phyloP scores from a whole-genome alignment of 345 rosid genomes.

The Brassica nigra region DNA sequence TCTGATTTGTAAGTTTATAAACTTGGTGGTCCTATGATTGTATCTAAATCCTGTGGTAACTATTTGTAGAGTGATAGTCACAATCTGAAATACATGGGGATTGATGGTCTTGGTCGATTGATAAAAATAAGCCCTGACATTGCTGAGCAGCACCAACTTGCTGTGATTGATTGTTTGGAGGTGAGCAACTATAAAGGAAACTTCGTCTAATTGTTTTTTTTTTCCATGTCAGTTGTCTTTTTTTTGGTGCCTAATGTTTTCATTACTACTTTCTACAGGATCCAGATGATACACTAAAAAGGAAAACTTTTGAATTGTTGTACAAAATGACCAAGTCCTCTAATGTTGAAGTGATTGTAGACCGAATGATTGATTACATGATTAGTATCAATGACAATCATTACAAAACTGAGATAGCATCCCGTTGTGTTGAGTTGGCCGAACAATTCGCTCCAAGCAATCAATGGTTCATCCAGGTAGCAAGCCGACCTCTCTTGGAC shows the following conservation, averaged over 20 bases:
- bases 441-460: conserved; percentile 99
- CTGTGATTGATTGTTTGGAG: conserved; percentile 99
- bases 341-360: conserved; percentile 97
- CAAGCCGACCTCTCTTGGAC: conserved; percentile 15
- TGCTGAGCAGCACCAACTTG: conserved; percentile 97
- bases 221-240: background rate
- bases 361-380: conserved; percentile 98
- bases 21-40: conserved; percentile 17
- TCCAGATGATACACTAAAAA: conserved; percentile 95
- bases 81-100: conserved; percentile 94
- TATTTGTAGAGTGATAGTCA: conserved; percentile 90
- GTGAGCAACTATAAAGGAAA: conserved; percentile 44
- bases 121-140: conserved; percentile 90
- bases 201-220: background rate
- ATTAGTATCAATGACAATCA: conserved; percentile 90
- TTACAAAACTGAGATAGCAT: conserved; percentile 96
- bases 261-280: conserved; percentile 57
- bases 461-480: conserved; percentile 98
- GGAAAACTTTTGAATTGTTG: conserved; percentile 91
- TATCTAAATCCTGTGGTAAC: conserved; percentile 17
- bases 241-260: conserved; percentile 13
- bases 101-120: conserved; percentile 91
- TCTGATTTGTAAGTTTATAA: background rate
- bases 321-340: conserved; percentile 97
- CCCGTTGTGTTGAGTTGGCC: conserved; percentile 92